Base-by-base conservation (phyloP, 1,284 basidiomycete species). In the Malassezia sp. region DNA sequence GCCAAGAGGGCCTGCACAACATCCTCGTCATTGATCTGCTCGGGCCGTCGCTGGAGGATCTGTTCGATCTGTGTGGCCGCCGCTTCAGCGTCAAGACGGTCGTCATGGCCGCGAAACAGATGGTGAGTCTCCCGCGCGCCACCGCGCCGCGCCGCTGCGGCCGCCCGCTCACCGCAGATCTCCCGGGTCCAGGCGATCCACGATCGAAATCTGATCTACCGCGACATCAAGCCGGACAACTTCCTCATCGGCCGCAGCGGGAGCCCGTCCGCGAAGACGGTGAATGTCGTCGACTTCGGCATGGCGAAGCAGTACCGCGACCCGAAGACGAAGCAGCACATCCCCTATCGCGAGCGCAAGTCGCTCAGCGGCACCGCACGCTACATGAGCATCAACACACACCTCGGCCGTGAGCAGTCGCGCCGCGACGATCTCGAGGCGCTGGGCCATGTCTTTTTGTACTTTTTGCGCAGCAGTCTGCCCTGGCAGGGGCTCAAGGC, bases 261-360 rank as follows among this genome's bases (percentile, higher is more conserved):
- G 30, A 90, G 85, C 36, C 91, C 91, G 74, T 79, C 77, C 36
- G 78, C 85, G 32, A 87, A 88, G 67, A 77, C 80, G 14, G 82
- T 96, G 59, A 84, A 90, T 68, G 78, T 78, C 22, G 85, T 91
- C 59, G 88, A 93, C 72, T 93, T 95, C 71, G 89, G 89, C 47
- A 91, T 93, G 88, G 89, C 89, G 30, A 95, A 95, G 74, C 88
- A 91, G 72, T 95, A 93, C 71, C 82, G 89, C 37, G 89, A 95
- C 71, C 87, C 88, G 20, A 93, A 90, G 76, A 89, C 87, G 49
- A 90, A 90, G 73, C 85, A 88, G 71, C 89, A 95, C 74, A 95
- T 95, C 54, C 89, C 89, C 22, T 93, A 95, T 73, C 79, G 89
- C 51, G 89, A 95, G 74, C 79, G 88, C 62, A 93, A 95, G 78